phyloP scores from a whole-genome alignment of 768 basidiomycete species.

The Suillus variegatus region DNA sequence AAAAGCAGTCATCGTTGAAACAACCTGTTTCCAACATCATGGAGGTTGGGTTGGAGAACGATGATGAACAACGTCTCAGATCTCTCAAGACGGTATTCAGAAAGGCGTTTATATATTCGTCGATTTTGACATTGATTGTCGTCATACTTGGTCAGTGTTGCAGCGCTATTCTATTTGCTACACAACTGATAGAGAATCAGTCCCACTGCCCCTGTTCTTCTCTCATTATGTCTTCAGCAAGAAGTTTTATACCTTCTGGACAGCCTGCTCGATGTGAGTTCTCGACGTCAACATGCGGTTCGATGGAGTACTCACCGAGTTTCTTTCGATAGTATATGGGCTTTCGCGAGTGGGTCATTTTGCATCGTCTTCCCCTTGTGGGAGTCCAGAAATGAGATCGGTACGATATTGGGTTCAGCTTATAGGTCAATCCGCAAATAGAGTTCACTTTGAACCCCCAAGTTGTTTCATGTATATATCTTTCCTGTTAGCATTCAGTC shows the following conservation, averaged over 20 bases:
- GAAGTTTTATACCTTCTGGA: constrained; percentile 40
- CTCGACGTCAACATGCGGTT: neutral
- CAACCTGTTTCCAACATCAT: neutral
- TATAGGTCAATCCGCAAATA: constrained; percentile 9
- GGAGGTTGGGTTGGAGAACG: constrained; percentile 1
- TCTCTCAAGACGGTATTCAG: constrained; percentile 32
- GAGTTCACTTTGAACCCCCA: neutral
- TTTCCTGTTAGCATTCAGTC: neutral
- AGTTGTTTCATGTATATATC: neutral
- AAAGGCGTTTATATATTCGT: constrained; percentile 36
- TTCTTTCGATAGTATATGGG: constrained; percentile 32
- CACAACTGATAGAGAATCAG: constrained; percentile 17
- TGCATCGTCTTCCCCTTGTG: constrained; percentile 39
- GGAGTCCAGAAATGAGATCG: constrained; percentile 38
- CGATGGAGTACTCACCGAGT: constrained; percentile 9
- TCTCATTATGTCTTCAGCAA: constrained; percentile 38
- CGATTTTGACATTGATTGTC: constrained; percentile 33
- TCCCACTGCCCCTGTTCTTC: constrained; percentile 42
- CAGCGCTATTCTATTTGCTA: neutral
- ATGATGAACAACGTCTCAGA: constrained; percentile 13
- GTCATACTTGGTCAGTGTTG: constrained; percentile 32
- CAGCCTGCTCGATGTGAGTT: constrained; percentile 38
- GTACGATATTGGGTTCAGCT: constrained; percentile 19
- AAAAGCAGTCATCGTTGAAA: constrained; percentile 2
- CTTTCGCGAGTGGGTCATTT: constrained; percentile 37